These are phyloP conservation scores for Lentinus polychrous DNA, from an alignment of 1,284 basidiomycete species.

Conservation along the genomic window DNA sequence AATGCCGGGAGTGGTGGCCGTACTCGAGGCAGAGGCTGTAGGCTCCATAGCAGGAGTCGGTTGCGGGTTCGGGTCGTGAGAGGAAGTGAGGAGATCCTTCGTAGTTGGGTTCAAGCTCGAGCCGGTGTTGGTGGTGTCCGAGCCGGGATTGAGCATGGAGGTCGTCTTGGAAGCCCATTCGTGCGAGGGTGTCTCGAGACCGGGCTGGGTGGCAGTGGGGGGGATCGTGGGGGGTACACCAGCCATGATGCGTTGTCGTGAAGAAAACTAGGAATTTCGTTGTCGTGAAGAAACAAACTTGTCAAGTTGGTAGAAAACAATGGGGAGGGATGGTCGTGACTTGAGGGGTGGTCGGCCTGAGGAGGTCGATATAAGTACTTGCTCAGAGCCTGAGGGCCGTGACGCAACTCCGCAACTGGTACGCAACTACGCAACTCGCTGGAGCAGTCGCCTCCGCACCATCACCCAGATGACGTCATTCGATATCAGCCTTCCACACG, in stretches of 20 bases:
- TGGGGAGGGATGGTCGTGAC: too few species aligned
- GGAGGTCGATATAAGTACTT: too few species aligned
- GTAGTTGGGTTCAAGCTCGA: constrained; percentile 10
- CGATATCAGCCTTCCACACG: too few species aligned
- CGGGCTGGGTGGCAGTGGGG: constrained; percentile 16
- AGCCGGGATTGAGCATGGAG: constrained; percentile 19
- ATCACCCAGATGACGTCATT: too few species aligned
- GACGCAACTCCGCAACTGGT: too few species aligned
- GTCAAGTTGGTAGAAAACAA: too few species aligned
- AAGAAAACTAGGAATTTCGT: too few species aligned
- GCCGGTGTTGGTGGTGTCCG: constrained; percentile 8
- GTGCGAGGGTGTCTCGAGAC: constrained; percentile 18
- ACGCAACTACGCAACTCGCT: too few species aligned
- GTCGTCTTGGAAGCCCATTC: constrained; percentile 26
- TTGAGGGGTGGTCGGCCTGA: too few species aligned
- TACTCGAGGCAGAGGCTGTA: constrained; percentile 6
- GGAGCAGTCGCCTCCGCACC: too few species aligned
- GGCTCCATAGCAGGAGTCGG: constrained; percentile 2
- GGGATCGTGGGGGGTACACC: constrained; percentile 22
- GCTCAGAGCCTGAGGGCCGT: too few species aligned
- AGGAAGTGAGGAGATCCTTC: constrained; percentile 9
- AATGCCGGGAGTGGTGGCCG: constrained; percentile 14
- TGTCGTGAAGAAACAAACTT: too few species aligned
- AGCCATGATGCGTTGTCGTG: constrained; percentile 19
- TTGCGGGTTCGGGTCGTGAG: constrained; percentile 9